A percentile compares a stretch with the other conserved stretches of the same genome.
phyloP scores from a whole-genome alignment of 164 flowering plant species.

The Cinnamomum micranthum region DNA sequence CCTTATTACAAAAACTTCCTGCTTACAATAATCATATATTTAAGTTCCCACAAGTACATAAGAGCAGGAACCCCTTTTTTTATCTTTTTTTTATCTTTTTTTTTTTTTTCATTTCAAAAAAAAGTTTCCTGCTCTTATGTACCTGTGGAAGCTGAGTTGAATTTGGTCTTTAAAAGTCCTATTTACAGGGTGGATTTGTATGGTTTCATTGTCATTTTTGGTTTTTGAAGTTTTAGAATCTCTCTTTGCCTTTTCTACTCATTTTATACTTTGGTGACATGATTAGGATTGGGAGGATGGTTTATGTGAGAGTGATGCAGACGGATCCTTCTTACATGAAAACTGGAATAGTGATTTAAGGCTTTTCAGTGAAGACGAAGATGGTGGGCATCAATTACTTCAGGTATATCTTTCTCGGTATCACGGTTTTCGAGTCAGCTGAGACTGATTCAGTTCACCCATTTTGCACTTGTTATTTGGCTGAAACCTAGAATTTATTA shows the following conservation, averaged over 20 bases:
- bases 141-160: background rate
- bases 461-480: too few relatives aligned
- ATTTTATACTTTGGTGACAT: background rate
- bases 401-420: constrained; percentile 45
- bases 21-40: background rate
- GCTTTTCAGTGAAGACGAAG: constrained; percentile 68
- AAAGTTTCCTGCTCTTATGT: too few relatives aligned
- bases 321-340: constrained; percentile 85
- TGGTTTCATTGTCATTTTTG: background rate
- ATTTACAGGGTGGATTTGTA: background rate
- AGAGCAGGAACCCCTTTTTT: too few relatives aligned
- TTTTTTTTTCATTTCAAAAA: too few relatives aligned
- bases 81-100: too few relatives aligned
- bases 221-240: too few relatives aligned
- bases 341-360: constrained; percentile 74
- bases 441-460: too few relatives aligned
- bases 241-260: background rate
- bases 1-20: too few relatives aligned
- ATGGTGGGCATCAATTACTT: constrained; percentile 79
- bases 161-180: background rate
- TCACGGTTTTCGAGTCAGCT: background rate
- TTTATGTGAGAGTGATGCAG: constrained; percentile 73
- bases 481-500: too few relatives aligned
- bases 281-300: constrained; percentile 95
- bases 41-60: too few relatives aligned